A percentile compares a stretch with the other conserved stretches of the same genome.
Conservation (phyloP, 805 yeast species). For the Candida ipomoeae region DNA sequence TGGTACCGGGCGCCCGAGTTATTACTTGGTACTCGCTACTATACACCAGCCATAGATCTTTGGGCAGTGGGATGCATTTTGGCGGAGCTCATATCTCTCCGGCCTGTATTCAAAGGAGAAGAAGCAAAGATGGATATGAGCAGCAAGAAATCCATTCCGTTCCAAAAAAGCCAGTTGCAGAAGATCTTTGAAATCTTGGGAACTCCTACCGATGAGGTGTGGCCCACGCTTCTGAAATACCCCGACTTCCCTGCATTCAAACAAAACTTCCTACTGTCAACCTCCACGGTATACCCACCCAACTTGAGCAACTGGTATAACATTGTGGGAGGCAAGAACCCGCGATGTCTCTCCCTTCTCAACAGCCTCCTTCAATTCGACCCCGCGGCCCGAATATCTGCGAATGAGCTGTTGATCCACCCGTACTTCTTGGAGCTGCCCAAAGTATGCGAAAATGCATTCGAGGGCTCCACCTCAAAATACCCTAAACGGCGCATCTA, state of each 20-base stretch:
- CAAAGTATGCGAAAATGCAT: slow-evolving; percentile 68
- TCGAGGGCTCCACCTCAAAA: slow-evolving; percentile 65
- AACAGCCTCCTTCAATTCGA: slow-evolving; percentile 71
- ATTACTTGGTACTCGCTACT: slow-evolving; percentile 85
- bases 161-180: slow-evolving; percentile 87
- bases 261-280: slow-evolving; percentile 47
- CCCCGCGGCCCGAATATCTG: slow-evolving; percentile 75
- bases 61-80: slow-evolving; percentile 97
- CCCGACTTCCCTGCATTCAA: slow-evolving; percentile 66
- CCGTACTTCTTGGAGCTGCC: slow-evolving; percentile 74
- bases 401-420: slow-evolving; percentile 70
- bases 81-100: slow-evolving; percentile 81
- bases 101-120: slow-evolving; percentile 97
- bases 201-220: slow-evolving; percentile 69
- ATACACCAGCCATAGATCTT: slow-evolving; percentile 85
- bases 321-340: slow-evolving; percentile 70
- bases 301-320: slow-evolving; percentile 84
- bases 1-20: slow-evolving; percentile 97
- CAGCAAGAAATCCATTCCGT: slow-evolving; percentile 86
- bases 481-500: slow-evolving; percentile 88
- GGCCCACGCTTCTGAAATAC: slow-evolving; percentile 76
- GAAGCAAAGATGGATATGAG: slow-evolving; percentile 85
- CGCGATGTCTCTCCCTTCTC: slow-evolving; percentile 62
- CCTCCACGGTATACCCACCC: slow-evolving; percentile 49
- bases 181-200: slow-evolving; percentile 93